These are phyloP conservation scores for Fistulifera pelliculosa DNA, from an alignment of 108 stramenopile genomes.

Conservation along the genomic window DNA sequence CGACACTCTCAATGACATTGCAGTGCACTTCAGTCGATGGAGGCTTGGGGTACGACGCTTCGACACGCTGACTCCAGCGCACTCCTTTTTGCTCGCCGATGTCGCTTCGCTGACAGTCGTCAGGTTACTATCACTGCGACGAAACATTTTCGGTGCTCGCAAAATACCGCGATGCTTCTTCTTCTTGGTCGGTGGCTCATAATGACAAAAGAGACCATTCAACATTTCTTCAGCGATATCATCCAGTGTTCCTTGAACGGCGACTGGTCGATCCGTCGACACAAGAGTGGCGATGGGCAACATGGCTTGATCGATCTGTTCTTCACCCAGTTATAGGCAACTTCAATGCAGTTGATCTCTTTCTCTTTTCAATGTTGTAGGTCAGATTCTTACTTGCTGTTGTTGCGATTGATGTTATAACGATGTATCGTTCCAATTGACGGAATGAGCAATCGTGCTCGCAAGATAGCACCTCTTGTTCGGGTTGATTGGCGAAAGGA, in stretches of 20 bases:
- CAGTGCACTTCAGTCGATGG: slow-evolving; percentile 1
- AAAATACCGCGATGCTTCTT: slow-evolving; percentile 10
- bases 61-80: slow-evolving; percentile 9
- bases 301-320: neutral
- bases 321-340: no score
- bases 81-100: slow-evolving; percentile 1
- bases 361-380: neutral
- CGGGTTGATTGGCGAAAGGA: neutral
- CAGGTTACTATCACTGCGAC: slow-evolving; percentile 3
- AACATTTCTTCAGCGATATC: slow-evolving; percentile 38
- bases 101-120: no score
- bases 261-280: slow-evolving; percentile 1
- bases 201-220: slow-evolving; percentile 39
- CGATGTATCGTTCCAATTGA: neutral
- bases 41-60: slow-evolving; percentile 1
- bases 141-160: slow-evolving; percentile 3
- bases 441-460: neutral
- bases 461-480: neutral
- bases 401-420: neutral
- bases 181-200: slow-evolving; percentile 23
- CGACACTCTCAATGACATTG: slow-evolving; percentile 1
- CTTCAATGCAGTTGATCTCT: neutral
- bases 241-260: slow-evolving; percentile 14
- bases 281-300: neutral
- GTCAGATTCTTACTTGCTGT: neutral